phyloP scores from a whole-genome alignment of 2,329 filamentous ascomycete species.

The Rhytidhysteron rufulum region DNA sequence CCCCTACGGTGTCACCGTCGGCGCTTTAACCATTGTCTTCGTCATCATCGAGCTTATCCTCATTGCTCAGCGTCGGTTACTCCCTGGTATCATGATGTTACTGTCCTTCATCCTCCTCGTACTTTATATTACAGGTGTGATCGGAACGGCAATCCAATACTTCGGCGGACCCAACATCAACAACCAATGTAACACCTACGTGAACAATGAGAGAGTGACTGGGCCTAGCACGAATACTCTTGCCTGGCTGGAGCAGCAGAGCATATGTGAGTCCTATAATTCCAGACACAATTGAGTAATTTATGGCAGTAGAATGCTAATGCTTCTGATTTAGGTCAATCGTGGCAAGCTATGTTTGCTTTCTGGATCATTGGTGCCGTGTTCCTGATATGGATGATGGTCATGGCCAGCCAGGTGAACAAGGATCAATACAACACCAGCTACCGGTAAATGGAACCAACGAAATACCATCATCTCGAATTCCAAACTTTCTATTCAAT shows the following conservation, averaged over 20 bases:
- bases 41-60: constrained; percentile 56
- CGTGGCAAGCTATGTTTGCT: constrained; percentile 61
- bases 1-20: constrained; percentile 59
- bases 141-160: constrained; percentile 60
- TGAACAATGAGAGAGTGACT: constrained; percentile 42
- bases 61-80: constrained; percentile 52
- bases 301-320: no score
- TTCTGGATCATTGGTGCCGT: constrained; percentile 61
- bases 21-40: constrained; percentile 55
- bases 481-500: constrained; percentile 11
- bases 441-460: no score
- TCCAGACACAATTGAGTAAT: no score
- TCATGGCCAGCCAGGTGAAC: constrained; percentile 57
- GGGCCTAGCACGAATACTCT: constrained; percentile 54
- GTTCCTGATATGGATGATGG: constrained; percentile 65
- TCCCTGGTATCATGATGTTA: constrained; percentile 58
- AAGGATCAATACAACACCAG: constrained; percentile 42
- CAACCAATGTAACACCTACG: constrained; percentile 56
- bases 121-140: constrained; percentile 58
- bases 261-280: constrained; percentile 55
- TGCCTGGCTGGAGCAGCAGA: constrained; percentile 60
- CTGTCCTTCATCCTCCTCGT: constrained; percentile 60
- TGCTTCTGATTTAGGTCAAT: constrained; percentile 48
- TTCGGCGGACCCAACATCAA: constrained; percentile 57
- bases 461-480: no score